Conservation (phyloP, 768 basidiomycete species). For the Steccherinum ochraceum region DNA sequence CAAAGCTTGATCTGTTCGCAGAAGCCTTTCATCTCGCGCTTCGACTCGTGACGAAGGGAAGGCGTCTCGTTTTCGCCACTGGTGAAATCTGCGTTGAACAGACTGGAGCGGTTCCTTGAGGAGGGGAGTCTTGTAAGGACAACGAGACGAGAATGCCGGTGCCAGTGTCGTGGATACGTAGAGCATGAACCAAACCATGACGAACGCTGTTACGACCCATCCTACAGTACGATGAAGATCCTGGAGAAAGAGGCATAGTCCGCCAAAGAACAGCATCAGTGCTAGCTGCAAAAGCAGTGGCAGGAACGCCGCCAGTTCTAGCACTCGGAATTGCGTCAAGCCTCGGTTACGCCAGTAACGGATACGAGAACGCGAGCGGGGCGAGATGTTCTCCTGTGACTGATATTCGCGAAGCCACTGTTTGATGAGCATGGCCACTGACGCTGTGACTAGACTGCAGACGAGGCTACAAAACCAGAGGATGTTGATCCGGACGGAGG, state of each 20-base stretch:
- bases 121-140: conserved; percentile 9
- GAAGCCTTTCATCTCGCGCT: neutral
- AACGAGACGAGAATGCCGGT: conserved; percentile 2
- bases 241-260: conserved; percentile 6
- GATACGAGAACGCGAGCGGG: conserved; percentile 1
- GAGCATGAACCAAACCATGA: conserved; percentile 3
- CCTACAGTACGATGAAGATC: neutral
- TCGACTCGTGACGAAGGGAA: neutral
- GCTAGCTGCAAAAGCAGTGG: conserved; percentile 10
- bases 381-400: neutral
- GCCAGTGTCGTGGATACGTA: neutral
- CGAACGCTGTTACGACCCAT: conserved; percentile 1
- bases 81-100: neutral
- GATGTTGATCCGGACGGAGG: conserved; percentile 15
- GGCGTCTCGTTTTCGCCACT: neutral
- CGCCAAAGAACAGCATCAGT: conserved; percentile 7
- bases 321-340: conserved; percentile 3
- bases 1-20: neutral
- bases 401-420: conserved; percentile 20
- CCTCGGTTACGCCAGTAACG: conserved; percentile 1
- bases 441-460: conserved; percentile 18
- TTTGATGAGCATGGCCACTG: conserved; percentile 21
- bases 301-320: conserved; percentile 4
- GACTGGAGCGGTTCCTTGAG: neutral
- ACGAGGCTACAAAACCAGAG: conserved; percentile 21